phyloP scores from a whole-genome alignment of 2,329 filamentous ascomycete species.

The Trichophyton benhamiae region DNA sequence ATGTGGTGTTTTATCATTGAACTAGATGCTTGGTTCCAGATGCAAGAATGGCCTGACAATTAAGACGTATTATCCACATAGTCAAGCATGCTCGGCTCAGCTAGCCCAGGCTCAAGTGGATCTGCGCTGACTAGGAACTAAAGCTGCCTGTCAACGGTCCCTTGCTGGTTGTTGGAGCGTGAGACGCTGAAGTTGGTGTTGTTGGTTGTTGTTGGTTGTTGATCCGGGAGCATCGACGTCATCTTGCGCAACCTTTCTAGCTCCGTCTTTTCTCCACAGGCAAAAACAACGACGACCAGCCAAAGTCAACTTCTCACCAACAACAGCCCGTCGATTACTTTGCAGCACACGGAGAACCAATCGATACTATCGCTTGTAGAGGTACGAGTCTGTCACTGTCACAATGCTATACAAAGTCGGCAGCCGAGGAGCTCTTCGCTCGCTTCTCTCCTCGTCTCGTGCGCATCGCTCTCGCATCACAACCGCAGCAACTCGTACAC shows the following conservation, averaged over 20 bases:
- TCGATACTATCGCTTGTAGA: neutral
- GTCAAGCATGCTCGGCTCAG: neutral
- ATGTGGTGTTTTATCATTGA: neutral
- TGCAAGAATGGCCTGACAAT: neutral
- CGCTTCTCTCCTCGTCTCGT: conserved; percentile 16
- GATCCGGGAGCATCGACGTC: neutral
- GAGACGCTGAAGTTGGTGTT: too few relatives aligned
- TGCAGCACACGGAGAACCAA: neutral
- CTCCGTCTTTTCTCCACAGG: neutral
- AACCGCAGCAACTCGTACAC: conserved; percentile 5
- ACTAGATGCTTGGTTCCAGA: neutral
- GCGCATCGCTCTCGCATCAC: conserved; percentile 11
- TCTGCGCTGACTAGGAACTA: neutral
- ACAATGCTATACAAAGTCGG: conserved; percentile 29
- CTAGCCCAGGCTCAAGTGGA: neutral
- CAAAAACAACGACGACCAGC: neutral
- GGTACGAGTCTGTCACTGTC: conserved; percentile 16
- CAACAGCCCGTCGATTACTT: neutral
- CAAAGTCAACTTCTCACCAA: neutral
- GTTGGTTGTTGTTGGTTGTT: neutral
- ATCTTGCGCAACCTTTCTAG: neutral
- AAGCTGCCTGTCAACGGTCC: neutral
- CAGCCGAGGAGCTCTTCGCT: conserved; percentile 30
- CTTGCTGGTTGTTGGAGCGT: neutral
- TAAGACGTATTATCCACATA: neutral